Conservation (phyloP, 208 protist species). For the Crithidia bombi region DNA sequence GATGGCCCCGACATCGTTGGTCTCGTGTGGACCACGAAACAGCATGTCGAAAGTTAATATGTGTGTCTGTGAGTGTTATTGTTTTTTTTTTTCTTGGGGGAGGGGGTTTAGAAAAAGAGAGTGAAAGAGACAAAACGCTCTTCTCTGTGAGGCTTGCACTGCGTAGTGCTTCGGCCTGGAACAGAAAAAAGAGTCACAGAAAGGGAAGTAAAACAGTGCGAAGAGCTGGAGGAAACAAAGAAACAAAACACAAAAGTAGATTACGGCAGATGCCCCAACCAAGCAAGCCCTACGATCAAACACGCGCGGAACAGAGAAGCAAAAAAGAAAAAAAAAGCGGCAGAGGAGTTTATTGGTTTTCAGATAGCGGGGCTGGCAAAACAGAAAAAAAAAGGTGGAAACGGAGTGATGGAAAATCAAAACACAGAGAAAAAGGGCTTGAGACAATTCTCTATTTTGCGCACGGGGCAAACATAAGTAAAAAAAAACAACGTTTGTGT, state of each 20-base stretch:
- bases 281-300: too few species aligned
- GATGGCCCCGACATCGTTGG: constrained; percentile 20
- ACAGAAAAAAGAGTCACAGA: not conserved
- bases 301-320: not conserved
- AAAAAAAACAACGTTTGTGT: too few species aligned
- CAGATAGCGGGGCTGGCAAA: not conserved
- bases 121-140: not conserved
- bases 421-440: too few species aligned
- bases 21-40: constrained; percentile 34
- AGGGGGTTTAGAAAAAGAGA: not conserved
- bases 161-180: not conserved
- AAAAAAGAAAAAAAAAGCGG: constrained; percentile 8
- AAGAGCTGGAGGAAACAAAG: not conserved
- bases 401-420: not conserved
- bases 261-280: too few species aligned
- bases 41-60: constrained; percentile 17
- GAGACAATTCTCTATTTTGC: too few species aligned
- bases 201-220: not conserved
- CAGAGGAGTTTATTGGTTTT: too few species aligned
- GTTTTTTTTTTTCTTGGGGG: not conserved
- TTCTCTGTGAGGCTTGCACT: not conserved
- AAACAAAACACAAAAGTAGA: constrained; percentile 1
- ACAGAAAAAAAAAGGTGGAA: not conserved
- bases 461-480: too few species aligned
- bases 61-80: not conserved